phyloP scores from a whole-genome alignment of 768 basidiomycete genomes.

The Boletellus ananas region DNA sequence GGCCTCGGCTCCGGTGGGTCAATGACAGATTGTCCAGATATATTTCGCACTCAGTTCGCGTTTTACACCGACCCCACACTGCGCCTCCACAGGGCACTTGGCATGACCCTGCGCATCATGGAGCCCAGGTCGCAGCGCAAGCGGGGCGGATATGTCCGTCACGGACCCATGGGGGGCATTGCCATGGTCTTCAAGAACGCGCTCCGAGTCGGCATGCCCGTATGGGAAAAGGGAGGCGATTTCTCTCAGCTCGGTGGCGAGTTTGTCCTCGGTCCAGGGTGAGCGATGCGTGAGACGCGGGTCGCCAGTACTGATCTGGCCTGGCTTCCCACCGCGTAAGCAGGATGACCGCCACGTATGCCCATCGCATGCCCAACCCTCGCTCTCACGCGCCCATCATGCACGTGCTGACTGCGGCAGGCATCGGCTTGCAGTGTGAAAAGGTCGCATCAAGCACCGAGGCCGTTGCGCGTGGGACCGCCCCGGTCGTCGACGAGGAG shows the following conservation, averaged over 20 bases:
- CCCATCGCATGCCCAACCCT: slow-evolving; percentile 81
- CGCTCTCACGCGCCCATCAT: slow-evolving; percentile 71
- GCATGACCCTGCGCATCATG: slow-evolving; percentile 58
- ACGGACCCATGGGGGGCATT: slow-evolving; percentile 61
- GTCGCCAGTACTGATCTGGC: not conserved
- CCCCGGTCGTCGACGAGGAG: slow-evolving; percentile 25
- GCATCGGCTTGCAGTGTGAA: slow-evolving; percentile 33
- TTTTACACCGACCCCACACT: slow-evolving; percentile 79
- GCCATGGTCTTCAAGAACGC: slow-evolving; percentile 73
- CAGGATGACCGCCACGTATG: slow-evolving; percentile 65
- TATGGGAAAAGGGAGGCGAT: slow-evolving; percentile 79
- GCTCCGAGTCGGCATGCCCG: slow-evolving; percentile 70
- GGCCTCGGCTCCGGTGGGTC: not conserved
- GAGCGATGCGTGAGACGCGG: slow-evolving; percentile 22
- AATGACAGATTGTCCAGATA: slow-evolving; percentile 38
- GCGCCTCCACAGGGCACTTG: slow-evolving; percentile 65
- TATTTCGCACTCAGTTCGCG: slow-evolving; percentile 66
- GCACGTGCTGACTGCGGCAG: slow-evolving; percentile 64
- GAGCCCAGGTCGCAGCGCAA: slow-evolving; percentile 41
- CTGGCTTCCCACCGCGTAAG: not conserved
- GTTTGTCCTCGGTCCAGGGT: slow-evolving; percentile 72
- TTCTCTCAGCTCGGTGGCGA: slow-evolving; percentile 83
- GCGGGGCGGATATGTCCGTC: slow-evolving; percentile 61
- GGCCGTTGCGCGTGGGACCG: not conserved
- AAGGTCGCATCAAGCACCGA: slow-evolving; percentile 10